Conservation (phyloP, 148 eudicot species). For the Vaccinium vitisidaea region DNA sequence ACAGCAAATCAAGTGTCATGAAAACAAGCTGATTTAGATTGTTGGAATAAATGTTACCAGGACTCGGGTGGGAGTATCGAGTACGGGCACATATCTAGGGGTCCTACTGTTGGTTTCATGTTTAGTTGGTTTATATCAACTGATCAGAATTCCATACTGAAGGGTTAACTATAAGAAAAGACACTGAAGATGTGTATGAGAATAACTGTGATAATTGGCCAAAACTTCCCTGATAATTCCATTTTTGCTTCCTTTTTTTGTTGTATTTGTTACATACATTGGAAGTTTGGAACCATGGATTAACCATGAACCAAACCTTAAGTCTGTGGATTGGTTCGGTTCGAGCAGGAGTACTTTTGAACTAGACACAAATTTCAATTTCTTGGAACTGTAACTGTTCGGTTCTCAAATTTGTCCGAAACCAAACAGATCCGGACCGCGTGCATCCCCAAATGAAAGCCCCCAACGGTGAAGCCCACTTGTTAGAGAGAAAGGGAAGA, state of each 20-base stretch:
- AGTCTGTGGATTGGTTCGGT: background rate
- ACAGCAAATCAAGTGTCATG: background rate
- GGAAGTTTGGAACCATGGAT: background rate
- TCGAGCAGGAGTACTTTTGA: too few relatives aligned
- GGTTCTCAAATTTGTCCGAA: too few relatives aligned
- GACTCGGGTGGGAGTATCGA: background rate
- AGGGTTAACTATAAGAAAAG: too few relatives aligned
- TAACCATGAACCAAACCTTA: background rate
- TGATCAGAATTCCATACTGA: too few relatives aligned
- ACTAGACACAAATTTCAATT: too few relatives aligned
- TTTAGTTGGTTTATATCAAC: too few relatives aligned
- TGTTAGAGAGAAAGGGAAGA: background rate
- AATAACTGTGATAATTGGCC: background rate
- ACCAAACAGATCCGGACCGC: too few relatives aligned
- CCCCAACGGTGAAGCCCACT: background rate
- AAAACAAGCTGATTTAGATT: constrained; percentile 2
- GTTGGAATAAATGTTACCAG: background rate
- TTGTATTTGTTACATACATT: background rate
- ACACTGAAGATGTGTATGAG: background rate
- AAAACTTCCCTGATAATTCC: background rate
- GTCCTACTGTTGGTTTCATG: background rate
- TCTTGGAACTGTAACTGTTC: too few relatives aligned
- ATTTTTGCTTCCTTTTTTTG: background rate
- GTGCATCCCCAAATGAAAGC: too few relatives aligned
- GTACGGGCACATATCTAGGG: background rate